These are phyloP conservation scores for Middelhovenomyces tepae DNA, from an alignment of 805 yeast genomes.

Conservation along the genomic window DNA sequence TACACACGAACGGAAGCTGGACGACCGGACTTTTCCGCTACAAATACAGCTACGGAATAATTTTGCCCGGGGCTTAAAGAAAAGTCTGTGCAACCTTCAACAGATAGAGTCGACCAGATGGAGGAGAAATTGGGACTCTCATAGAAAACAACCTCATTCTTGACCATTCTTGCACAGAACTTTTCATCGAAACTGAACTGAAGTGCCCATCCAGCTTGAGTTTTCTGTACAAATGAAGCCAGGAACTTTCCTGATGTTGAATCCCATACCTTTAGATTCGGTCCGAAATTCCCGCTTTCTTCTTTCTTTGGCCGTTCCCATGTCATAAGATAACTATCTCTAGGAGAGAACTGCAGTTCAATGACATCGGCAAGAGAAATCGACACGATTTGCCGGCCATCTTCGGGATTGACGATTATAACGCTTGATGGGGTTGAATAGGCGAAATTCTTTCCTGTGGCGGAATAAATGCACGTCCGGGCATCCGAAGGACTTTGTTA, in stretches of 20 bases:
- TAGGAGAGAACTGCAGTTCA: constrained; percentile 83
- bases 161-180: constrained; percentile 51
- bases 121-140: constrained; percentile 38
- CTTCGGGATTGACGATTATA: constrained; percentile 45
- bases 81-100: constrained; percentile 48
- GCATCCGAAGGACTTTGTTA: no score
- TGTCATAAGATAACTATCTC: constrained; percentile 69
- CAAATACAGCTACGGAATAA: constrained; percentile 83
- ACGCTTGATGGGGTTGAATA: constrained; percentile 57
- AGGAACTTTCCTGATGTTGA: constrained; percentile 40
- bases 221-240: constrained; percentile 63
- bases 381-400: constrained; percentile 38
- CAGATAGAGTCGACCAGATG: constrained; percentile 50
- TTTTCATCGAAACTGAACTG: constrained; percentile 80
- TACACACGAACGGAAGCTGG: constrained; percentile 86
- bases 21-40: constrained; percentile 77
- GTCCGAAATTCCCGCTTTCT: constrained; percentile 63
- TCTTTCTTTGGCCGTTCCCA: constrained; percentile 84
- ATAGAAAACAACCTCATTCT: constrained; percentile 53
- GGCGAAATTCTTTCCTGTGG: constrained; percentile 61
- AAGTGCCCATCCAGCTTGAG: constrained; percentile 84
- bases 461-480: no score
- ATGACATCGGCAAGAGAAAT: constrained; percentile 59
- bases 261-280: constrained; percentile 74
- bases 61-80: constrained; percentile 78